These are phyloP conservation scores for Candida easanensis DNA, from an alignment of 805 yeast genomes.

Conservation along the genomic window DNA sequence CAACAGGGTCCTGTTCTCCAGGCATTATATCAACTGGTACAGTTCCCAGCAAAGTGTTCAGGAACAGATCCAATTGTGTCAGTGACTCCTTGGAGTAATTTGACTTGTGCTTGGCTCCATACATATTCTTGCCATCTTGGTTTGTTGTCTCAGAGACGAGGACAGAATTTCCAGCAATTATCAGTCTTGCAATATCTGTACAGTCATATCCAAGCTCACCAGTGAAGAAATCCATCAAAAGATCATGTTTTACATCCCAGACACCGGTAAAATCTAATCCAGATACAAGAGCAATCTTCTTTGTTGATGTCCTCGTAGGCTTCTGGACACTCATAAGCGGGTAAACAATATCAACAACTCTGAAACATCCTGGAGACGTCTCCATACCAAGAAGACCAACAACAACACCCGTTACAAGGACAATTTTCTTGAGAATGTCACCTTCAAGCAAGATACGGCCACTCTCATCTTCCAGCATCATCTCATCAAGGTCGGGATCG, in stretches of 20 bases:
- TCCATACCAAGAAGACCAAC: conserved; percentile 88
- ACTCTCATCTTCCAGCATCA: conserved; percentile 87
- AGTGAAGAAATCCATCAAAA: conserved; percentile 64
- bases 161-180: conserved; percentile 75
- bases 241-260: conserved; percentile 44
- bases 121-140: conserved; percentile 28
- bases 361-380: conserved; percentile 76
- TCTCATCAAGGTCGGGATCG: conserved; percentile 53
- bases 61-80: conserved; percentile 53
- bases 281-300: conserved; percentile 67
- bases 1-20: conserved; percentile 85
- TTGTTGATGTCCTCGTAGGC: conserved; percentile 17
- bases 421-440: conserved; percentile 46
- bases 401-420: conserved; percentile 86
- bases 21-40: conserved; percentile 80
- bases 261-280: conserved; percentile 62
- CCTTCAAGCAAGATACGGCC: conserved; percentile 81
- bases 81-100: conserved; percentile 49
- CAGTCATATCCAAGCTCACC: conserved; percentile 60
- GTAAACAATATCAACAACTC: conserved; percentile 73
- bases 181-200: conserved; percentile 43
- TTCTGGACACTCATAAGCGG: conserved; percentile 65
- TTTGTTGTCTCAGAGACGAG: conserved; percentile 18
- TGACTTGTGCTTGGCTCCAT: conserved; percentile 52
- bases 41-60: conserved; percentile 53